Evolutionary conservation across 495 filamentous ascomycete genomes (phyloP), one percentile per base, ranked within the genome.

Genomic region (Hypoxylon fragiforme): DNA sequence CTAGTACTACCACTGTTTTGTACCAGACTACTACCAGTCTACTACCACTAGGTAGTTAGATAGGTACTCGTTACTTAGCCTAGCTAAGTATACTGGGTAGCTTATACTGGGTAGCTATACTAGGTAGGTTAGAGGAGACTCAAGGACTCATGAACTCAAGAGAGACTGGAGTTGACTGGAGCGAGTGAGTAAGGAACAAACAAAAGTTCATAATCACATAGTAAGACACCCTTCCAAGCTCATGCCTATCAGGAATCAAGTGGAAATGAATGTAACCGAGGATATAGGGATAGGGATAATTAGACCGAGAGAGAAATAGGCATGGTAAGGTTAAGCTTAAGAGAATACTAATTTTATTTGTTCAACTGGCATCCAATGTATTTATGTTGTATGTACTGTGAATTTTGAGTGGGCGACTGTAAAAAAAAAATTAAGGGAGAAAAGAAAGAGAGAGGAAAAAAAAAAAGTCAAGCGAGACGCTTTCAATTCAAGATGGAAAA

Each of bases 241-340:
- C n/a, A n/a, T 43, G 39, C 50, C 28, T 60, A 60, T 50, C 41
- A 52, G 39, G 24, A 44, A 36, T n/a, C 24, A 55, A 36, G 39
- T 50, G 38, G 45, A 21, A 50, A 50, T 13, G 28, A 62, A 53
- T 57, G 55, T 42, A 53, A 57, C 58, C 58, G 47, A 52, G 18
- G 37, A 53, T 34, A 53, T 34, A 49, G 50, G 37, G 28, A 53
- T 34, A 49, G 50, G 37, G 28, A 37, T 41, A 31, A 50, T 36
- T 38, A 61, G 50, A 47, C 57, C 51, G 57, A 61, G 44, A 54
- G 30, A 45, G 39, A 31, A 55, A 60, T 19, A 51, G 41, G 50
- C 22, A 55, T 50, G 30, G 57, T 51, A 42, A 20, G 11, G 20
- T 49, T 26, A 32, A 8, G 9, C 3, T 3, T 26, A 34, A 26